Percentiles rank a stretch among this genome's conserved stretches.
Conservation (phyloP, 1,139 yeast species). For the Zygoascus sp. region DNA sequence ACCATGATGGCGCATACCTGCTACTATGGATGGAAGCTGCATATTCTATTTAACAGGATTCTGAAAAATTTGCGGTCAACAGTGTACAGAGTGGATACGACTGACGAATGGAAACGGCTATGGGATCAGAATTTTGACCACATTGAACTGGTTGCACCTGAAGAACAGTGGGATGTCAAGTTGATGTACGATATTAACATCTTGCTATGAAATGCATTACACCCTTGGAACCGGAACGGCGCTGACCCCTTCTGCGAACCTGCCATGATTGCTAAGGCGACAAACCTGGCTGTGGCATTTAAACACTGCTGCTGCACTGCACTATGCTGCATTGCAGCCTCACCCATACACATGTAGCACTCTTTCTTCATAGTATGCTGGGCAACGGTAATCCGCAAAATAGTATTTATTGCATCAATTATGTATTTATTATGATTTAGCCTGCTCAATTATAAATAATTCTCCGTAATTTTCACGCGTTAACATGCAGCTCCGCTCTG, state of each 20-base stretch:
- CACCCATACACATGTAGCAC: too few species aligned
- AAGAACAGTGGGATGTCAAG: constrained; percentile 6
- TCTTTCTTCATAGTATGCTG: too few species aligned
- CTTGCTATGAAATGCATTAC: background rate
- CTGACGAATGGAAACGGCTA: constrained; percentile 1
- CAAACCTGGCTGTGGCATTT: too few species aligned
- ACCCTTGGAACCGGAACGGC: background rate
- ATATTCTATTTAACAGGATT: constrained; percentile 15
- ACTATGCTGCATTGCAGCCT: too few species aligned
- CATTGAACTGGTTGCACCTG: background rate
- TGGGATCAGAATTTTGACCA: constrained; percentile 3
- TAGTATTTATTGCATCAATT: too few species aligned
- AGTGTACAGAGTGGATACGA: background rate
- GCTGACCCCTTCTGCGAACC: background rate
- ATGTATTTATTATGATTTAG: too few species aligned
- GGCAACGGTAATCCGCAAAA: too few species aligned
- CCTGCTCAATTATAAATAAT: too few species aligned
- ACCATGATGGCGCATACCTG: constrained; percentile 12
- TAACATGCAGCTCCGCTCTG: too few species aligned
- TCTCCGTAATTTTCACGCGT: too few species aligned
- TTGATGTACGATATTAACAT: background rate
- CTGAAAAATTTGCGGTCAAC: constrained; percentile 7
- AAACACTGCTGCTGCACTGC: too few species aligned
- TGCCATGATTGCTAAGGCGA: background rate
- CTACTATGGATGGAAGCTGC: constrained; percentile 21